phyloP scores from a whole-genome alignment of 352 stramenopile species.

The Pythium oligandrum region DNA sequence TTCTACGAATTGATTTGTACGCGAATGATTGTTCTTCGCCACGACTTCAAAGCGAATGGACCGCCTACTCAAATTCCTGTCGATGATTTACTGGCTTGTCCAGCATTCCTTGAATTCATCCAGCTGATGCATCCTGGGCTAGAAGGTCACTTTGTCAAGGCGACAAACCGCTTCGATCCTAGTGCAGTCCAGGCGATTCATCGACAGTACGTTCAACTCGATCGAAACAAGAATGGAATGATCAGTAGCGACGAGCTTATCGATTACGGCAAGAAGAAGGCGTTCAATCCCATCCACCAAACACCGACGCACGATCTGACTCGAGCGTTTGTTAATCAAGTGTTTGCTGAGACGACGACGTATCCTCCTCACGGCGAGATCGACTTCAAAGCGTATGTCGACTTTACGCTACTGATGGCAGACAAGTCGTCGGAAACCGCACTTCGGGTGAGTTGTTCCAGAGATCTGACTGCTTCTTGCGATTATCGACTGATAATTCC shows the following conservation, averaged over 20 bases:
- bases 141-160: conserved; percentile 20
- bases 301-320: conserved; percentile 59
- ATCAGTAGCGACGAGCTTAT: conserved; percentile 41
- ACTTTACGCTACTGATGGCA: conserved; percentile 52
- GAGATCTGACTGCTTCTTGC: too few relatives aligned
- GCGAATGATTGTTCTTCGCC: conserved; percentile 45
- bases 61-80: conserved; percentile 22
- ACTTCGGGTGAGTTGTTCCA: conserved; percentile 29
- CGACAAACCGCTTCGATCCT: conserved; percentile 30
- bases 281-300: conserved; percentile 44
- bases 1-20: conserved; percentile 65
- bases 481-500: too few relatives aligned
- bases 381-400: conserved; percentile 58
- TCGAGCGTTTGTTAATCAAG: conserved; percentile 38
- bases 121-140: conserved; percentile 30
- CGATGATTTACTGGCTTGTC: conserved; percentile 29
- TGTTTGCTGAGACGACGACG: conserved; percentile 46
- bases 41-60: conserved; percentile 24
- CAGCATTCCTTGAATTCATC: conserved; percentile 36
- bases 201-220: conserved; percentile 59
- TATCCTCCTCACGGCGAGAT: conserved; percentile 44
- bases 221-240: conserved; percentile 54
- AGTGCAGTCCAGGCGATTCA: conserved; percentile 36
- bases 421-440: conserved; percentile 30
- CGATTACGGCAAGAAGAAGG: conserved; percentile 61